Conservation (phyloP, 768 basidiomycete genomes). For the Tricholoma bakamatsutake region DNA sequence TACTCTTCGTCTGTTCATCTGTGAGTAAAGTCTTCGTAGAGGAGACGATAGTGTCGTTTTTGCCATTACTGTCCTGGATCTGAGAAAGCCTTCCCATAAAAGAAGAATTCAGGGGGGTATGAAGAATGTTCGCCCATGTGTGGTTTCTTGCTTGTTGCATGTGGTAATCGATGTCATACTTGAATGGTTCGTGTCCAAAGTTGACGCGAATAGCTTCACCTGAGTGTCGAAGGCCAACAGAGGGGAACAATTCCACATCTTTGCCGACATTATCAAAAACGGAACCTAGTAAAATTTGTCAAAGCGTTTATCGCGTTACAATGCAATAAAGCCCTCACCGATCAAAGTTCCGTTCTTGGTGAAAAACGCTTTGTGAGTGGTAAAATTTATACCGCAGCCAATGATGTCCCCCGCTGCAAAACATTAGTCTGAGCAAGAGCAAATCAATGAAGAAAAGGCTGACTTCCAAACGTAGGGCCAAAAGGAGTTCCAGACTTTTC, state of each 20-base stretch:
- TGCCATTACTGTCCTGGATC: constrained; percentile 15
- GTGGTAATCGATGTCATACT: constrained; percentile 85
- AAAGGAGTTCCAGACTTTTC: constrained; percentile 68
- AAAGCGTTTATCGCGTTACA: not conserved
- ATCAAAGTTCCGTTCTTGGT: constrained; percentile 81
- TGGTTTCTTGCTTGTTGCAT: constrained; percentile 63
- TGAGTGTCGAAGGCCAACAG: constrained; percentile 80
- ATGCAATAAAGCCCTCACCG: constrained; percentile 34
- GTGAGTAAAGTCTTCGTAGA: constrained; percentile 24
- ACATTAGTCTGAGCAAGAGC: constrained; percentile 8
- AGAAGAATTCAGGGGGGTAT: constrained; percentile 42
- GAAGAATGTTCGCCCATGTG: constrained; percentile 64
- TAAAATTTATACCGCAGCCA: constrained; percentile 92
- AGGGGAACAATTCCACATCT: constrained; percentile 68
- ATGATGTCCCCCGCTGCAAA: constrained; percentile 74
- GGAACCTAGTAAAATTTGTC: constrained; percentile 35
- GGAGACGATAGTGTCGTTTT: constrained; percentile 10
- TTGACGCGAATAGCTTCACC: constrained; percentile 80
- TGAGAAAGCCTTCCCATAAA: constrained; percentile 22
- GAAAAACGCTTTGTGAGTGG: constrained; percentile 73
- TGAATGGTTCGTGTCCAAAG: constrained; percentile 83
- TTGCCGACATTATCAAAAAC: constrained; percentile 72
- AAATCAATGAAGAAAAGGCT: constrained; percentile 19
- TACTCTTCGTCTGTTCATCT: constrained; percentile 49
- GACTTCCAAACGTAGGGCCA: constrained; percentile 79